Evolutionary conservation across 2,329 filamentous ascomycete genomes (phyloP), one percentile per base, ranked within the genome.

Genomic region (Ceratocystis diversiconidia): DNA sequence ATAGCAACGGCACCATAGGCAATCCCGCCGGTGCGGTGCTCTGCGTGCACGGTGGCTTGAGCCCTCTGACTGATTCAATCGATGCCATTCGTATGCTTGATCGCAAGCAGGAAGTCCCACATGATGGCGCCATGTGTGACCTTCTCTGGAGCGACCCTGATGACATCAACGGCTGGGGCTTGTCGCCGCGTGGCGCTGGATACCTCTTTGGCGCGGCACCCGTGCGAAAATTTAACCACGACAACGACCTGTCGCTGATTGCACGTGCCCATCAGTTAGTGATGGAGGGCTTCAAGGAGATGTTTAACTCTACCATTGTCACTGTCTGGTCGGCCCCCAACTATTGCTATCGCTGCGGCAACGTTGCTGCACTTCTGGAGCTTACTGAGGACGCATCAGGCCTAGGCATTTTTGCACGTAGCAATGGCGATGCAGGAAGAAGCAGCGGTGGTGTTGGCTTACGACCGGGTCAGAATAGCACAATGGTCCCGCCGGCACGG

Each of bases 261-360:
- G 94, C 92, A 19, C 85, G 94, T 65, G 94, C 94, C 0, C 94
- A 99, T 73, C 94, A 99, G 75, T 85, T 99, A 25, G 94, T 99
- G 69, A 99, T 97, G 94, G 94, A 99, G 74, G 94, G 94, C 0
- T 99, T 96, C 76, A 97, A 97, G 77, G 94, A 97, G 74, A 97
- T 97, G 92, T 99, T 97, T 72, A 90, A 96, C 73, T 88, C 86
- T 15, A 90, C 86, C 61, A 96, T 99, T 69, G 94, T 97, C 52
- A 99, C 94, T 0, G 94, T 99, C n/a, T 99, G 94, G 92, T 95
- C 89, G 0, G 92, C 92, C 8, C 92, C 92, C 0, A 96, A 96
- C 74, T 96, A 96, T 79, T 96, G 92, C 77, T 96, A 96, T 77
- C 85, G 90, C 69, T 96, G 92, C 72, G 92, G 92, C 65, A 97